Evolutionary conservation across 495 filamentous ascomycete species (phyloP), one percentile per base, ranked within the genome.

Genomic region (Patellaria atrata): DNA sequence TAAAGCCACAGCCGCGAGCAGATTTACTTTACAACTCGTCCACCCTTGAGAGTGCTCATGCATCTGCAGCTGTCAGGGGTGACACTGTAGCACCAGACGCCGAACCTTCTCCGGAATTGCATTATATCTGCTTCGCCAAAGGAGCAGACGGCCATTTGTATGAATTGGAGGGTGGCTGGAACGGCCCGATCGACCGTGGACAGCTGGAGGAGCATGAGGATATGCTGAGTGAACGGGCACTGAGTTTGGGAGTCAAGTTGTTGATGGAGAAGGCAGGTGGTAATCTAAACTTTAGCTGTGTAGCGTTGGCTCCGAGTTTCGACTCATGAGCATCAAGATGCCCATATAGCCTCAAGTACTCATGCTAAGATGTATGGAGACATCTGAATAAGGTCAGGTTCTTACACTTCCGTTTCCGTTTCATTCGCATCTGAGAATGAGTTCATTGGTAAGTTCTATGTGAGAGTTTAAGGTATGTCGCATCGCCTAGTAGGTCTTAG

Each of bases 21-120:
- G 60, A 75, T 34, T 50, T 89, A 30, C 60, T 96, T 2, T 82
- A 92, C 51, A 61, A 75, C 33, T 79, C 75, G 22, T 61, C 67
- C 44, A 71, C 67, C 23, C 56, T 94, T 20, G 82, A 85, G 41
- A 58, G 52, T 26, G 80, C 79, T 34, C 82, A 92, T 58, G 64
- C 67, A 25, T 65, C 68, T 38, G 82, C 75, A 19, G 84, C 83
- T 16, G 58, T 50, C 26, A 43, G 69, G 48, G 87, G 86, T 7
- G 79, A 83, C 56, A 34, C 45, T 1, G n/a, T n/a, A n/a, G 8
- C 22, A 15, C 41, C 33, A 4, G 30, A 18, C 3, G 35, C 24
- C 14, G 19, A 35, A 19, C 26, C 18, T 9, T 33, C 35, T 18
- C 3, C 24, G 2, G 45, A 41, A 2, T 37, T 44, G 37, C 45